phyloP scores from a whole-genome alignment of 805 yeast species.

The Yarrowia sp. region DNA sequence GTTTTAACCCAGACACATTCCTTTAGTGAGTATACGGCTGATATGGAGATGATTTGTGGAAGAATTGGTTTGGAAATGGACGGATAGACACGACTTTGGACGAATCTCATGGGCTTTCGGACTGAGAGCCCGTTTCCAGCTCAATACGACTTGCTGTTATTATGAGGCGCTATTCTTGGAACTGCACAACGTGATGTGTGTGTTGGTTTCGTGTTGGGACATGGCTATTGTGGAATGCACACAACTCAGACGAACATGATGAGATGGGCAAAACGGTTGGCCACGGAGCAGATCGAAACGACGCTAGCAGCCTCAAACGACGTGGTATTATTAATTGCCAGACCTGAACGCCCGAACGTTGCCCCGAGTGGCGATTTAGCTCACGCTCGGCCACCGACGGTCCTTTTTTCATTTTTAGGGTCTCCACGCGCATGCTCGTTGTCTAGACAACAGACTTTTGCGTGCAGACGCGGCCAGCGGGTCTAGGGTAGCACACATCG shows the following conservation, averaged over 20 bases:
- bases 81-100: neutral
- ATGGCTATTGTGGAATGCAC: constrained; percentile 15
- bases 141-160: constrained; percentile 9
- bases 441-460: constrained; percentile 20
- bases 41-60: neutral
- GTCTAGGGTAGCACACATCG: constrained; percentile 16
- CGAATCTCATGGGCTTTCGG: neutral
- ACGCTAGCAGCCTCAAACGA: neutral
- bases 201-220: constrained; percentile 36
- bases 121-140: too few relatives aligned
- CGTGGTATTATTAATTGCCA: neutral
- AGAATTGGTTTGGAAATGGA: neutral
- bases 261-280: too few relatives aligned
- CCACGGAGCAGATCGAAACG: neutral
- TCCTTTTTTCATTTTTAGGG: neutral
- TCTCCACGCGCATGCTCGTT: constrained; percentile 16
- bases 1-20: constrained; percentile 34
- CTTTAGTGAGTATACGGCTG: constrained; percentile 34
- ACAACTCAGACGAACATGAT: neutral
- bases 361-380: constrained; percentile 30
- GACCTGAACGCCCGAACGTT: constrained; percentile 8
- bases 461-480: constrained; percentile 5
- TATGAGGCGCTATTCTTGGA: constrained; percentile 6
- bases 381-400: constrained; percentile 3
- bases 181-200: constrained; percentile 13